Percentiles rank a stretch among this genome's conserved stretches.
Conservation (phyloP, 495 filamentous ascomycete genomes). For the Penicillium canescens region DNA sequence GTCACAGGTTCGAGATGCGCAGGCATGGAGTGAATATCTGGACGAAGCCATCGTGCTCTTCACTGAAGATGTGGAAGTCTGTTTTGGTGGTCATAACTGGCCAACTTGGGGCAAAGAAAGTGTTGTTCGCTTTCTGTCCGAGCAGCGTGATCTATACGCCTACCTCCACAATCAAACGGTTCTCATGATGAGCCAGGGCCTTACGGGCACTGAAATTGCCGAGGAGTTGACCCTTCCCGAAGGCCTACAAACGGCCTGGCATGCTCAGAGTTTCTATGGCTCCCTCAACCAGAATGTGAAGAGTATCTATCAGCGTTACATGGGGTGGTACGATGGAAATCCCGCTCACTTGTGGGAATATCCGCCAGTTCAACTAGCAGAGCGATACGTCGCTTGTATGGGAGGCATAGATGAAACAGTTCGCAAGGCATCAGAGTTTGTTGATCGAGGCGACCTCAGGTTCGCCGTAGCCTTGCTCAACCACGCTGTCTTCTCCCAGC, state of each 20-base stretch:
- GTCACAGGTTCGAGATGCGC: constrained; percentile 19
- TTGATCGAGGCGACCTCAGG: too few relatives aligned
- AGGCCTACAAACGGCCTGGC: constrained; percentile 19
- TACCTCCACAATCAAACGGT: constrained; percentile 37
- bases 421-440: too few relatives aligned
- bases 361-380: too few relatives aligned
- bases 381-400: too few relatives aligned
- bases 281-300: constrained; percentile 39
- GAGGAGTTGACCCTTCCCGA: constrained; percentile 28
- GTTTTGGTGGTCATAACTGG: constrained; percentile 28
- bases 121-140: constrained; percentile 12
- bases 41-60: constrained; percentile 20
- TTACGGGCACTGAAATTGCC: constrained; percentile 32
- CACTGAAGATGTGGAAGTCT: constrained; percentile 10
- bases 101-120: constrained; percentile 24
- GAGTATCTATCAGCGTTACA: constrained; percentile 37
- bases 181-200: constrained; percentile 24
- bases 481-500: too few relatives aligned
- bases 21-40: constrained; percentile 20
- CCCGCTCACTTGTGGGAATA: constrained; percentile 38
- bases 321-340: constrained; percentile 38
- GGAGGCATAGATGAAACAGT: too few relatives aligned
- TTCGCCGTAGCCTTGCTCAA: too few relatives aligned
- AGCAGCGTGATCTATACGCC: constrained; percentile 34
- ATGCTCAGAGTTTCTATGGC: constrained; percentile 34